Conservation (phyloP, 352 stramenopile genomes). For the Plasmopara muralis region DNA sequence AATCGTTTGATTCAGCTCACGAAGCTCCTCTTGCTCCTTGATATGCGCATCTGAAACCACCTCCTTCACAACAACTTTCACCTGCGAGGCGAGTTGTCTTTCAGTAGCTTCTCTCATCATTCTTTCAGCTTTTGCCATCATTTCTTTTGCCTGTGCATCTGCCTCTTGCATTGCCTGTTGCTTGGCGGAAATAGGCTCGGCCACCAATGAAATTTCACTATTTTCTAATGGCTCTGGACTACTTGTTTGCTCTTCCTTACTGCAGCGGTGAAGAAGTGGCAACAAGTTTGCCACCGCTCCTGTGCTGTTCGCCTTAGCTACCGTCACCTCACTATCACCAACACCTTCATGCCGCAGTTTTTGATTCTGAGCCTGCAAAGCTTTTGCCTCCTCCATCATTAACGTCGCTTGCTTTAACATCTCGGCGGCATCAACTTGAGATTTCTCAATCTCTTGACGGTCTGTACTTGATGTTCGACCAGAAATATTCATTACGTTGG, state of each 20-base stretch:
- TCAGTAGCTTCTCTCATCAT: constrained; percentile 59
- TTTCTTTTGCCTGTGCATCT: constrained; percentile 60
- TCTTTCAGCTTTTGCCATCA: constrained; percentile 63
- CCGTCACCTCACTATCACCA: constrained; percentile 4
- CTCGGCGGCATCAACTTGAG: constrained; percentile 53
- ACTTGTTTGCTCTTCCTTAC: constrained; percentile 13
- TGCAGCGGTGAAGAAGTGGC: constrained; percentile 18
- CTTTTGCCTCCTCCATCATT: constrained; percentile 73
- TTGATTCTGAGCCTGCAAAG: constrained; percentile 25
- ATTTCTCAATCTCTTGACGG: constrained; percentile 56
- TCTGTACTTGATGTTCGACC: constrained; percentile 33
- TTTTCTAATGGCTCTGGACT: constrained; percentile 2
- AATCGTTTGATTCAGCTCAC: constrained; percentile 59
- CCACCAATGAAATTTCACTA: not conserved
- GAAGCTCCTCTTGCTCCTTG: constrained; percentile 55
- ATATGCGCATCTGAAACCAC: constrained; percentile 66
- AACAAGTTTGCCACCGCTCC: constrained; percentile 17
- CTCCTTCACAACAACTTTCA: constrained; percentile 70
- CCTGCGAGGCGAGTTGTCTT: constrained; percentile 29
- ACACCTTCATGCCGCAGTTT: not conserved
- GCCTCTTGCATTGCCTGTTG: constrained; percentile 42
- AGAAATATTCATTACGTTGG: not conserved
- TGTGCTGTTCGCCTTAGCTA: constrained; percentile 13
- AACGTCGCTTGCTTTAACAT: constrained; percentile 61
- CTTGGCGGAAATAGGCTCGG: constrained; percentile 30